These are phyloP conservation scores for Penicillium sp. DNA, from an alignment of 2,329 filamentous ascomycete species.

Conservation along the genomic window DNA sequence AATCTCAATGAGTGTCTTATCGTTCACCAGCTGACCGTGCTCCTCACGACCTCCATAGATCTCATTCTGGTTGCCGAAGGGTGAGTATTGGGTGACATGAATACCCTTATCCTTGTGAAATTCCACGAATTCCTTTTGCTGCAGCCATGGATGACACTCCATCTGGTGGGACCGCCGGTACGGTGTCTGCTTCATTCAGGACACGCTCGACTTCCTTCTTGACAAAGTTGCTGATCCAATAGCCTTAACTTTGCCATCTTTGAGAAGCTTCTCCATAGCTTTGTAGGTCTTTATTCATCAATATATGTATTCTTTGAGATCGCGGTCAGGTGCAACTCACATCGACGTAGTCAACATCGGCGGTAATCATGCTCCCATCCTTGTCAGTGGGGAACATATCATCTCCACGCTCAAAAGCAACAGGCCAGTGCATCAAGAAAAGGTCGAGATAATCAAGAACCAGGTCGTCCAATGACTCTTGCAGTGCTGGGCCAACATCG, in stretches of 20 bases:
- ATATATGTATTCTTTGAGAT: too few relatives aligned
- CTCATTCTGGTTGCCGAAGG: slow-evolving; percentile 48
- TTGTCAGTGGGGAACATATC: slow-evolving; percentile 48
- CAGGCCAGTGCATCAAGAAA: slow-evolving; percentile 70
- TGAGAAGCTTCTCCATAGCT: slow-evolving; percentile 47
- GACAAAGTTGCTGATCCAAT: slow-evolving; percentile 57
- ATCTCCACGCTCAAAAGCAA: slow-evolving; percentile 50
- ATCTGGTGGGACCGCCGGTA: slow-evolving; percentile 36
- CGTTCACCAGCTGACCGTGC: slow-evolving; percentile 30
- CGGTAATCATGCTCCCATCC: slow-evolving; percentile 45
- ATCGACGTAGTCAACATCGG: slow-evolving; percentile 52
- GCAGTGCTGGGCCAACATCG: slow-evolving; percentile 65
- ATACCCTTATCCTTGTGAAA: slow-evolving; percentile 30
- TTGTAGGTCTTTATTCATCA: slow-evolving; percentile 45
- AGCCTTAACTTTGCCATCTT: slow-evolving; percentile 46
- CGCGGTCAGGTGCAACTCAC: slow-evolving; percentile 15
- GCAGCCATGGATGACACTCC: slow-evolving; percentile 35
- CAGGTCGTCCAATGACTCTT: slow-evolving; percentile 65
- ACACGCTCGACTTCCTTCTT: slow-evolving; percentile 49
- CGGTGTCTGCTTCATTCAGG: slow-evolving; percentile 45
- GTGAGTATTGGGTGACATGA: slow-evolving; percentile 30
- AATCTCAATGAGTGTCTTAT: slow-evolving; percentile 26
- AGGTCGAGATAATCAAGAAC: slow-evolving; percentile 70
- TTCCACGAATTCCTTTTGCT: slow-evolving; percentile 27
- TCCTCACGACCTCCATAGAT: slow-evolving; percentile 49